Percentiles rank a stretch among this genome's conserved stretches.
phyloP scores from a whole-genome alignment of 441 rosid species.

The Dalechampia spathulata region DNA sequence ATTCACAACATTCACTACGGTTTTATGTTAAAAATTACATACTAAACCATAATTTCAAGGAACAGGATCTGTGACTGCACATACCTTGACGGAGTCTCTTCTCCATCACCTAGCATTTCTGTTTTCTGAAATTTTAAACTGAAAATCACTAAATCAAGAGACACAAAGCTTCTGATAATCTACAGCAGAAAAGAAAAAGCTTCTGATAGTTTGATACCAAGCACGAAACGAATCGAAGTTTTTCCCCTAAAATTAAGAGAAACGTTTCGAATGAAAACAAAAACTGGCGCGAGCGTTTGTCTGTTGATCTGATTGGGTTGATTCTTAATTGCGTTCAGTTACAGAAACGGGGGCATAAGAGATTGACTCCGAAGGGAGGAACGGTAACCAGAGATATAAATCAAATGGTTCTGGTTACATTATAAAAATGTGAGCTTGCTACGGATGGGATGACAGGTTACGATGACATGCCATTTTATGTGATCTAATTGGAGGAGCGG shows the following conservation, averaged over 20 bases:
- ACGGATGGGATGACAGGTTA: not conserved
- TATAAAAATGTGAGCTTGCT: not conserved
- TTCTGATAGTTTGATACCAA: not conserved
- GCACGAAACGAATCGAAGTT: not conserved
- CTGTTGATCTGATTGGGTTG: slow-evolving; percentile 3
- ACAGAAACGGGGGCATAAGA: not conserved
- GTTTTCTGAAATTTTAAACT: not conserved
- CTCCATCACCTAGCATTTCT: slow-evolving; percentile 44
- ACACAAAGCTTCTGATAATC: not conserved
- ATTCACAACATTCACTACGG: not conserved
- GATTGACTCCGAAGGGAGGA: not conserved
- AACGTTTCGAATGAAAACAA: slow-evolving; percentile 4
- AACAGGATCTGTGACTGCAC: not conserved
- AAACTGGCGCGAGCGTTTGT: slow-evolving; percentile 11
- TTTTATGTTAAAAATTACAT: not conserved
- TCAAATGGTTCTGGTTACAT: not conserved
- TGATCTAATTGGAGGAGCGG: not conserved
- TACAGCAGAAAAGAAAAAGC: not conserved
- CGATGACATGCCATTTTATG: not conserved
- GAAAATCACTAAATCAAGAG: too few species aligned
- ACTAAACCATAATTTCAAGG: not conserved
- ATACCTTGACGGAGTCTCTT: slow-evolving; percentile 64
- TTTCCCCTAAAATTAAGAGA: not conserved
- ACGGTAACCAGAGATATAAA: not conserved
- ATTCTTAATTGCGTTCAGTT: not conserved